phyloP scores from a whole-genome alignment of 345 rosid genomes.

The Lumnitzera littorea region DNA sequence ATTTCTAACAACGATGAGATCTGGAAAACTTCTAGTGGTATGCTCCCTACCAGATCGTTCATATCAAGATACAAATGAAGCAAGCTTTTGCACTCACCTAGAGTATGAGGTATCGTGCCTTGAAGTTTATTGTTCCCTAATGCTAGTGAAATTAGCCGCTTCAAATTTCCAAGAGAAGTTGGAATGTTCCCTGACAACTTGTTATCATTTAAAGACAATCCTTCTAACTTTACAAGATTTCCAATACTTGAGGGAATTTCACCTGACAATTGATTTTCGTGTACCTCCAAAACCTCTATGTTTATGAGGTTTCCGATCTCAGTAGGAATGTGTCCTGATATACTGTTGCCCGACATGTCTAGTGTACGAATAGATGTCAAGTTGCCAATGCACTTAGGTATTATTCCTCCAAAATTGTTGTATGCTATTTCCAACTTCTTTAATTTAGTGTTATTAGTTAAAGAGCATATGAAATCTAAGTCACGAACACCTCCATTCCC shows the following conservation, averaged over 20 bases:
- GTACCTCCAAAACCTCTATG: neutral
- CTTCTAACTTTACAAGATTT: no score
- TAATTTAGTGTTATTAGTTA: conserved; percentile 1
- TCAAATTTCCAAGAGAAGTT: conserved; percentile 4
- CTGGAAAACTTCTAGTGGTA: conserved; percentile 11
- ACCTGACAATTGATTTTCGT: neutral
- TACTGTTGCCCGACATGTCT: neutral
- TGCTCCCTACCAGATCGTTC: conserved; percentile 10
- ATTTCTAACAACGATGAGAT: conserved; percentile 10
- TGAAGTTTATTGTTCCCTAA: conserved; percentile 5
- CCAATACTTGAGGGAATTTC: neutral
- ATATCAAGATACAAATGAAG: neutral
- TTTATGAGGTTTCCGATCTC: neutral
- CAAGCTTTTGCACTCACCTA: conserved; percentile 2
- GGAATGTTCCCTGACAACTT: neutral
- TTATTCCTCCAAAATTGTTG: conserved; percentile 9
- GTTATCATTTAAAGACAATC: no score
- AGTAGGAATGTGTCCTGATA: conserved; percentile 8
- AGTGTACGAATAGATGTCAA: conserved; percentile 1
- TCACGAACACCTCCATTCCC: conserved; percentile 11
- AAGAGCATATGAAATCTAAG: neutral
- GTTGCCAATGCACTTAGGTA: conserved; percentile 12
- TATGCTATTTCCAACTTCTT: neutral
- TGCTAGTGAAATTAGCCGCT: neutral
- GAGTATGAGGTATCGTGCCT: conserved; percentile 11